phyloP scores from a whole-genome alignment of 345 rosid genomes.

The Cardamine resedifolia region DNA sequence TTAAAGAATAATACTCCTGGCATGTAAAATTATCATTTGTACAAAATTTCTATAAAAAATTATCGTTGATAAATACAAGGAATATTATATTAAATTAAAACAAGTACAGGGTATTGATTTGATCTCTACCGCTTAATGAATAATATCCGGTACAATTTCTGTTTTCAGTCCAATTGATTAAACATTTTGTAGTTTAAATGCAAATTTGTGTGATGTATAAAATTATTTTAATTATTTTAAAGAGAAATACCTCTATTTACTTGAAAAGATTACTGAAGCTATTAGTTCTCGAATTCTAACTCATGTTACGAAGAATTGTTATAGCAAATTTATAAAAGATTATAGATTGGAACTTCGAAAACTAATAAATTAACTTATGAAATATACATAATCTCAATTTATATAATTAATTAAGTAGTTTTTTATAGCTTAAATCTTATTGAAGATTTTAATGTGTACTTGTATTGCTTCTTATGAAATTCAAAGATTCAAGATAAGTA shows the following conservation, averaged over 20 bases:
- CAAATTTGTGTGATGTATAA: neutral
- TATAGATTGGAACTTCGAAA: neutral
- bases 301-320: neutral
- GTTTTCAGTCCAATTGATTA: neutral
- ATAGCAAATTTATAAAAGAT: neutral
- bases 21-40: neutral
- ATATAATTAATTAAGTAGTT: neutral
- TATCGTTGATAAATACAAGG: neutral
- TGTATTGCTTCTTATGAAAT: slow-evolving; percentile 20
- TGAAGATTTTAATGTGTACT: slow-evolving; percentile 16
- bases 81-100: too few relatives aligned
- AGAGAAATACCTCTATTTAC: neutral
- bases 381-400: neutral
- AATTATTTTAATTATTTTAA: neutral
- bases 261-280: neutral
- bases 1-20: neutral
- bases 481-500: slow-evolving; percentile 32
- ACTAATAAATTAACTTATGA: neutral
- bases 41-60: neutral
- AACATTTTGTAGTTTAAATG: neutral
- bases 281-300: neutral
- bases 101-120: too few relatives aligned
- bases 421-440: slow-evolving; percentile 2
- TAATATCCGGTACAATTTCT: neutral
- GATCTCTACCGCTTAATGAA: neutral